A percentile compares a stretch with the other conserved stretches of the same genome.
Conservation (phyloP, 1,139 yeast genomes). For the Sugiyamaella novakii region DNA sequence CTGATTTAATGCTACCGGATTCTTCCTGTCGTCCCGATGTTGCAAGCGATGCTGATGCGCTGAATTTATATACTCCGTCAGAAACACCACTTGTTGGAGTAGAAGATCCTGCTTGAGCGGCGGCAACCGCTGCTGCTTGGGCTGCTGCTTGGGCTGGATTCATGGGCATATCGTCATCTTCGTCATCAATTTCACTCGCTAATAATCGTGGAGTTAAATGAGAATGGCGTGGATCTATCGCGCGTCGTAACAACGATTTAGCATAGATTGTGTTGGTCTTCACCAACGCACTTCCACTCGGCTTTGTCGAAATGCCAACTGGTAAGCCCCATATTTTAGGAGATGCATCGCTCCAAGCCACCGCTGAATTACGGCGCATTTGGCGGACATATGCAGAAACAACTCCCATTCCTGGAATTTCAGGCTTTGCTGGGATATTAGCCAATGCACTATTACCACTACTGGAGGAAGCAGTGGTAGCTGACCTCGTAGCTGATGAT, state of each 20-base stretch:
- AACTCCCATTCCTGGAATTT: slow-evolving; percentile 31
- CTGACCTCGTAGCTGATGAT: slow-evolving; percentile 14
- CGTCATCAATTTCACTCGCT: slow-evolving; percentile 78
- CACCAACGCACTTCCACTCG: slow-evolving; percentile 35
- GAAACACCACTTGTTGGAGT: not conserved
- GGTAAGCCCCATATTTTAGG: slow-evolving; percentile 66
- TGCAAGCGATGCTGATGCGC: not conserved
- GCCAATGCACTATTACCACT: slow-evolving; percentile 1
- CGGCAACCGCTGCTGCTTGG: slow-evolving; percentile 3
- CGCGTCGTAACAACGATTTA: slow-evolving; percentile 36
- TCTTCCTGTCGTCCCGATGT: slow-evolving; percentile 10
- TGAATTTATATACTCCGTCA: slow-evolving; percentile 6
- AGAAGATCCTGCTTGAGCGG: slow-evolving; percentile 2
- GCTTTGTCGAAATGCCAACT: slow-evolving; percentile 58
- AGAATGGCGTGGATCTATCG: slow-evolving; percentile 69
- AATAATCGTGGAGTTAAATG: slow-evolving; percentile 71
- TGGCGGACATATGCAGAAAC: slow-evolving; percentile 57
- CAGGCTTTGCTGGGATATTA: not conserved
- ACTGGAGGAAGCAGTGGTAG: slow-evolving; percentile 15
- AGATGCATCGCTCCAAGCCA: slow-evolving; percentile 52
- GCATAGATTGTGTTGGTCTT: slow-evolving; percentile 32
- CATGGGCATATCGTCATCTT: slow-evolving; percentile 42
- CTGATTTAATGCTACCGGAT: slow-evolving; percentile 18
- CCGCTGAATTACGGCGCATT: slow-evolving; percentile 57
- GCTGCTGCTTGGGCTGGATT: slow-evolving; percentile 2